These are phyloP conservation scores for Trichophyton equinum DNA, from an alignment of 2,329 filamentous ascomycete species.

Conservation along the genomic window DNA sequence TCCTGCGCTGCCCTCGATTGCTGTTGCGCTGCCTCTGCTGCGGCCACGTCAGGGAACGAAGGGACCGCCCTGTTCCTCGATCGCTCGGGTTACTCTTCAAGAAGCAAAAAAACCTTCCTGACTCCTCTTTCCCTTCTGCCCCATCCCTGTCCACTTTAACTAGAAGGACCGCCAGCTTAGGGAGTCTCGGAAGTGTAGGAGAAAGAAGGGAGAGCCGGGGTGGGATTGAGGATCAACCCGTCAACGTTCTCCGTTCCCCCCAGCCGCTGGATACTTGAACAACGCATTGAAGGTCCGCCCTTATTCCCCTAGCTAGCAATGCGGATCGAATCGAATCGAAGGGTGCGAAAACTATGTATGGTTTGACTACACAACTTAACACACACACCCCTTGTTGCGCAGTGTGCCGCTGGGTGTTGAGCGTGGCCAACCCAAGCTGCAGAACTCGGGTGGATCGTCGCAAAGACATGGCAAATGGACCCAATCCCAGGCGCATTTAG, in stretches of 20 bases:
- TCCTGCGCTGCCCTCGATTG: not conserved
- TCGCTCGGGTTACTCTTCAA: conserved; percentile 3
- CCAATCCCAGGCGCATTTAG: conserved; percentile 3
- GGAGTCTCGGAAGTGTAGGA: not conserved
- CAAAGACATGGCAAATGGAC: conserved; percentile 5
- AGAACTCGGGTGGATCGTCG: conserved; percentile 4
- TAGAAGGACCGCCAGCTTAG: not conserved
- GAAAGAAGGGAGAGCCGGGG: not conserved
- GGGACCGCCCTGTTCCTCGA: not conserved
- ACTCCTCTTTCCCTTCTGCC: conserved; percentile 3
- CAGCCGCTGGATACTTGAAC: not conserved
- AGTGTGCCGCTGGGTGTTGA: not conserved
- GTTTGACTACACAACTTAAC: not conserved
- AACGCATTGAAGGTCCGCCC: not conserved
- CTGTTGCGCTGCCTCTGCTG: not conserved
- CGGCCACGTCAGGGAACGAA: conserved; percentile 5
- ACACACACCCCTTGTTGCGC: not conserved
- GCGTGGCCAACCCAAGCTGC: conserved; percentile 4
- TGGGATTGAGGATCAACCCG: not conserved
- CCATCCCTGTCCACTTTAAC: not conserved
- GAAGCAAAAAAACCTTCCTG: not conserved
- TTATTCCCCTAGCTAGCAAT: not conserved
- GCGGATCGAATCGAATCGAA: not conserved
- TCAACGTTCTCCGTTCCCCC: not conserved
- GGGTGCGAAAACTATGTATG: not conserved